These are phyloP conservation scores for Leccinum olivaceopallidum DNA, from an alignment of 768 basidiomycete genomes.

Conservation along the genomic window DNA sequence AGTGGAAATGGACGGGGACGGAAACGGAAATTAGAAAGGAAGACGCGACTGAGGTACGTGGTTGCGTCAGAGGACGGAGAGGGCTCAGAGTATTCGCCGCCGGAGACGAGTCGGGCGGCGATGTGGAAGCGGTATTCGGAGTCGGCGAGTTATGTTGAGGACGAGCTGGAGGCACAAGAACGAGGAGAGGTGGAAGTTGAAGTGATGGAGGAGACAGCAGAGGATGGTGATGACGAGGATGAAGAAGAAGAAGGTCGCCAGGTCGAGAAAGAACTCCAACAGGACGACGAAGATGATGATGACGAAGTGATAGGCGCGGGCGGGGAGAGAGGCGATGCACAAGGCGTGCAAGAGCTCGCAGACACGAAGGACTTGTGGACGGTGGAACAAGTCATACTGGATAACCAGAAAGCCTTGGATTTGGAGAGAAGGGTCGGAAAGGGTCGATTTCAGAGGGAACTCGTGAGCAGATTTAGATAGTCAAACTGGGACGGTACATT, in stretches of 20 bases:
- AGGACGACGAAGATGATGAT: background rate
- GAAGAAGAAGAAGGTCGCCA: background rate
- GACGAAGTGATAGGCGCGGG: background rate
- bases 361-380: background rate
- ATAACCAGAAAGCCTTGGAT: slow-evolving; percentile 6
- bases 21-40: background rate
- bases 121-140: slow-evolving; percentile 24
- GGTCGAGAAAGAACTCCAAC: background rate
- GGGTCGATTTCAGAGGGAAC: slow-evolving; percentile 6
- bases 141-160: background rate
- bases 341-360: background rate
- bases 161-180: background rate
- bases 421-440: slow-evolving; percentile 23
- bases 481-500: background rate
- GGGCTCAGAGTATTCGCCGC: slow-evolving; percentile 28
- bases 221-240: background rate
- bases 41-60: slow-evolving; percentile 12
- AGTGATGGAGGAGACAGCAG: background rate
- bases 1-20: background rate
- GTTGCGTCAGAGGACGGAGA: slow-evolving; percentile 14
- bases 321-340: background rate
- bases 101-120: slow-evolving; percentile 30
- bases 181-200: background rate
- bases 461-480: slow-evolving; percentile 17
- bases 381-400: background rate